Base-by-base conservation (phyloP, 2,329 filamentous ascomycete species). In the Paracorniculantispora psalliotae region DNA sequence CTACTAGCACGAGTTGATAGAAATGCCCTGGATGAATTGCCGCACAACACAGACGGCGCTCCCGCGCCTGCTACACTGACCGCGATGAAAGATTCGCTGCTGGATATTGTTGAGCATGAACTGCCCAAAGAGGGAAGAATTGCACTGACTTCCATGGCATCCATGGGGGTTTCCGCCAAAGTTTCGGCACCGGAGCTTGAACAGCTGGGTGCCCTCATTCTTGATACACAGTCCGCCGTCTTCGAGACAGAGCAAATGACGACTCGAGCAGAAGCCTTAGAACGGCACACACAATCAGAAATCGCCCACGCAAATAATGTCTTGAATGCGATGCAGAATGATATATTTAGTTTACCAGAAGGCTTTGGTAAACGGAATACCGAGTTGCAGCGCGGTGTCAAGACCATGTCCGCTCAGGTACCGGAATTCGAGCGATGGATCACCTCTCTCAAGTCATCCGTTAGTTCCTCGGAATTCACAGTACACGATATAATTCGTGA, bases 341-440 rank as follows among this genome's bases (percentile, higher is more conserved):
- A 77, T 7, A 70, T 71, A 15, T 88, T 83, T 66, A 78, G 82
- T 17, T 80, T 83, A 0, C 73, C 84, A 0, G 67, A 82, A 0
- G 77, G 85, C 62, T 74, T 92, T 3, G 82, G 84, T 12, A 84
- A 85, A 63, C 81, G 87, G 63, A 93, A 91, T n/a, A 79, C 87
- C 4, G 88, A 94, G 53, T 83, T 89, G 73, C 85, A 87, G 63
- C 85, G 89, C 57, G 85, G 81, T 59, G 83, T 88, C 51, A 91
- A 91, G 69, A 74, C 82, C n/a, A 76, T 90, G 39, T 75, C 80
- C 15, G 75, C 84, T 2, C 88, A 88, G 65, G 76, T 92, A 1
- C 83, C 83, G 17, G 90, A 94, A 67, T 65, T 71, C 10, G 46
- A 50, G 46, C 30, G 30, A 67, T 77, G 50, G 82, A 86, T 58